Percentiles rank a stretch among this genome's conserved stretches.
These are phyloP conservation scores for Penicillium hesseltinei DNA, from an alignment of 2,329 filamentous ascomycete genomes.

Conservation along the genomic window DNA sequence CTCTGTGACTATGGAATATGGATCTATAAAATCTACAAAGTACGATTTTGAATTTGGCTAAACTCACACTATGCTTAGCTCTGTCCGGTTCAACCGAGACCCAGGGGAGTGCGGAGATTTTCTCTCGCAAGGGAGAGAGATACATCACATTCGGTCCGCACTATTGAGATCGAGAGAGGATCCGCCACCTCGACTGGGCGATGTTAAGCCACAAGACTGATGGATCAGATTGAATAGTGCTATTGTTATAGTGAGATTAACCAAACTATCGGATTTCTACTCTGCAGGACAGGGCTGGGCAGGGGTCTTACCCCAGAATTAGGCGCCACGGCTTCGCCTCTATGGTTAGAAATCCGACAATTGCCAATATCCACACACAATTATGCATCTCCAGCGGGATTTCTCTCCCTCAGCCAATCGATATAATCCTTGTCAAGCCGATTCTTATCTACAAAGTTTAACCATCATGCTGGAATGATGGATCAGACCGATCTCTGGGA, in stretches of 20 bases:
- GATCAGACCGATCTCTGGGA: constrained; percentile 16
- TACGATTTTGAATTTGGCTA: not conserved
- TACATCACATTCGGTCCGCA: constrained; percentile 19
- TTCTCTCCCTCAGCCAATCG: constrained; percentile 1
- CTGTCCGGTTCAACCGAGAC: not conserved
- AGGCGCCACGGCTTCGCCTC: not conserved
- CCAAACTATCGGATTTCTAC: constrained; percentile 8
- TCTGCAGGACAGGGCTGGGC: constrained; percentile 2
- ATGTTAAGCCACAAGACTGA: constrained; percentile 8
- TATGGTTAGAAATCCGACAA: not conserved
- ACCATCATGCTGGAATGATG: constrained; percentile 18
- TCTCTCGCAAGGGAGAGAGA: constrained; percentile 6
- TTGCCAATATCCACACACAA: constrained; percentile 2
- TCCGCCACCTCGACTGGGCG: constrained; percentile 1
- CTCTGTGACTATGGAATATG: not conserved
- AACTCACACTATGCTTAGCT: not conserved
- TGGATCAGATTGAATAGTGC: constrained; percentile 24
- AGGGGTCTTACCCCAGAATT: constrained; percentile 4
- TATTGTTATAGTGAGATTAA: constrained; percentile 17
- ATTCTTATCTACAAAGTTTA: constrained; percentile 14
- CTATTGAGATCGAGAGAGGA: constrained; percentile 13
- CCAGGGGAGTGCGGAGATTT: constrained; percentile 3
- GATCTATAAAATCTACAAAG: constrained; percentile 1
- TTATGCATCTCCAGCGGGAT: not conserved
- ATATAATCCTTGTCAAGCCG: not conserved